Percentiles rank a stretch among this genome's conserved stretches.
phyloP scores from a whole-genome alignment of 164 flowering plant genomes.

The Macadamia integrifolia region DNA sequence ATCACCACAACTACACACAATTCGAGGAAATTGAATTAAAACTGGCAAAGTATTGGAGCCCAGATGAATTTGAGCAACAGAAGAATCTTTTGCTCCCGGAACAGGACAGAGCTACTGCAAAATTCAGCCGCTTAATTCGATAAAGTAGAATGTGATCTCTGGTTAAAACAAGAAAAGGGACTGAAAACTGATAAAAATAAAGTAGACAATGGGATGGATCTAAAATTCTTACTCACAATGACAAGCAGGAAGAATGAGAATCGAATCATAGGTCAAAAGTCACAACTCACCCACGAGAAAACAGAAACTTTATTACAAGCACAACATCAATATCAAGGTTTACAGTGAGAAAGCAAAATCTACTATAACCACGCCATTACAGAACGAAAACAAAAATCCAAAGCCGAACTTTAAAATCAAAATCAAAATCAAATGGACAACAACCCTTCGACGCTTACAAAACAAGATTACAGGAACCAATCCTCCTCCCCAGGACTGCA shows the following conservation, averaged over 20 bases:
- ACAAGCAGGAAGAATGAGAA: background rate
- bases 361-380: background rate
- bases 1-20: background rate
- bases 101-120: background rate
- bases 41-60: background rate
- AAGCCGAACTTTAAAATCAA: background rate
- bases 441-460: no score
- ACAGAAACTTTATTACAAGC: background rate
- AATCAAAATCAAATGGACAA: no score
- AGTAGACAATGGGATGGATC: background rate
- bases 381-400: background rate
- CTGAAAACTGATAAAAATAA: background rate
- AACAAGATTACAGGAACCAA: no score
- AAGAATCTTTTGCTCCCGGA: background rate
- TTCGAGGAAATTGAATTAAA: no score
- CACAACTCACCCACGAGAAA: background rate
- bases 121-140: background rate
- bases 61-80: background rate
- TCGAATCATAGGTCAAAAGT: background rate
- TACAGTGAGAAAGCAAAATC: background rate
- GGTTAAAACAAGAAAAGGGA: background rate
- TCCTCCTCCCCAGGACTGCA: no score
- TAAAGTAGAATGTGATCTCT: background rate
- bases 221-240: background rate
- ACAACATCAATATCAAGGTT: background rate